Conservation (phyloP, 352 stramenopile genomes). For the Globisporangium cystogenes region DNA sequence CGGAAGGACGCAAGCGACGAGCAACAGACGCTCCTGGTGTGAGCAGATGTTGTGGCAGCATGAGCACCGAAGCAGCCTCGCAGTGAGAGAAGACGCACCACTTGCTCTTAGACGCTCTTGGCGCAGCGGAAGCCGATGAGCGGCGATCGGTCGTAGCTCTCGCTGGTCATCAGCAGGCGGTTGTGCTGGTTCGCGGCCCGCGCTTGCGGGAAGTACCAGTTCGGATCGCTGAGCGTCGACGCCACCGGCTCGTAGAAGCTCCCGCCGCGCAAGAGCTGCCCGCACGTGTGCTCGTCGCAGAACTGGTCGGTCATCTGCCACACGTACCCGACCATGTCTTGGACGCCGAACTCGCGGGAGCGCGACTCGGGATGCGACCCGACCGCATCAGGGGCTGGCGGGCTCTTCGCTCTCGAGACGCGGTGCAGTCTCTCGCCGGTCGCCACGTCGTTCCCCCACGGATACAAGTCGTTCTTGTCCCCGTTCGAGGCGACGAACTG, state of each 20-base stretch:
- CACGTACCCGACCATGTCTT: slow-evolving; percentile 78
- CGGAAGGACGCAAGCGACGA: not conserved
- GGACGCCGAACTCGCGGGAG: slow-evolving; percentile 40
- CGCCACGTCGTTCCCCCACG: slow-evolving; percentile 47
- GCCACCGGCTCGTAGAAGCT: slow-evolving; percentile 68
- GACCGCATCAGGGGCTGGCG: slow-evolving; percentile 32
- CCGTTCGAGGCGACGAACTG: slow-evolving; percentile 82
- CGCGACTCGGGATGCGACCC: slow-evolving; percentile 41
- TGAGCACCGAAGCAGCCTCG: not conserved
- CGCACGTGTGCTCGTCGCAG: slow-evolving; percentile 76
- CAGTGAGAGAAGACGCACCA: not conserved
- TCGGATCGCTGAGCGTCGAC: slow-evolving; percentile 63
- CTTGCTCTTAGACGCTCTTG: slow-evolving; percentile 16
- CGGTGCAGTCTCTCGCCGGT: slow-evolving; percentile 12
- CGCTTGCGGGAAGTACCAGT: slow-evolving; percentile 85
- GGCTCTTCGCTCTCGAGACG: slow-evolving; percentile 34
- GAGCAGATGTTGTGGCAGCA: not conserved
- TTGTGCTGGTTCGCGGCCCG: slow-evolving; percentile 61
- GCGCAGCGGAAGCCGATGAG: slow-evolving; percentile 77
- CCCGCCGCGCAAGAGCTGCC: slow-evolving; percentile 67
- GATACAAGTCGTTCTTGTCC: slow-evolving; percentile 42
- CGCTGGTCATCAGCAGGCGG: slow-evolving; percentile 64
- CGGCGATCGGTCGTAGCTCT: slow-evolving; percentile 67
- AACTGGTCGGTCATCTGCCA: slow-evolving; percentile 88
- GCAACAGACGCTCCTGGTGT: not conserved